Percentiles rank a stretch among this genome's conserved stretches.
phyloP scores from a whole-genome alignment of 2,329 filamentous ascomycete species.

The Daldinia eschscholtzii region DNA sequence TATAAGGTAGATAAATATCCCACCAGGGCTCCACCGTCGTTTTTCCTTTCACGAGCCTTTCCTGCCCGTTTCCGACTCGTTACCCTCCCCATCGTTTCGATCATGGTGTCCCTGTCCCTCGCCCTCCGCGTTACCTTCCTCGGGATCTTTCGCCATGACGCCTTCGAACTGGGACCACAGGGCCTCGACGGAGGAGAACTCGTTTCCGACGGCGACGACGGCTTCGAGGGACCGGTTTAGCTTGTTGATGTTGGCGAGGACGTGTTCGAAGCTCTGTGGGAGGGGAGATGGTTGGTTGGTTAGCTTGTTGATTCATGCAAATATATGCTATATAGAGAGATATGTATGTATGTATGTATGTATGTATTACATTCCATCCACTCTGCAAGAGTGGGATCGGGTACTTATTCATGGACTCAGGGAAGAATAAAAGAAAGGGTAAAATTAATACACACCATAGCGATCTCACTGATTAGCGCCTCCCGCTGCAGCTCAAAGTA shows the following conservation, averaged over 20 bases:
- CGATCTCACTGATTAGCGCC: constrained; percentile 78
- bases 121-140: constrained; percentile 41
- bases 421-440: neutral
- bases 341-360: too few species aligned
- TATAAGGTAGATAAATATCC: neutral
- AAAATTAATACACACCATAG: constrained; percentile 65
- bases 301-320: neutral
- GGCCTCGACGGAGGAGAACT: constrained; percentile 96
- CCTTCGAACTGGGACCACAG: constrained; percentile 98
- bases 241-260: constrained; percentile 95
- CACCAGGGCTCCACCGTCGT: neutral
- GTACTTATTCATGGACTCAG: too few species aligned
- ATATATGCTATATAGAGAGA: neutral
- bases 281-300: neutral
- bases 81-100: constrained; percentile 44
- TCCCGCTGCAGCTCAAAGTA: constrained; percentile 85
- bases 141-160: constrained; percentile 84
- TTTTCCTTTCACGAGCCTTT: constrained; percentile 29
- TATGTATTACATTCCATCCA: neutral
- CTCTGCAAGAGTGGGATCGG: too few species aligned
- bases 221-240: constrained; percentile 92
- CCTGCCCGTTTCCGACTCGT: constrained; percentile 3
- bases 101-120: constrained; percentile 47
- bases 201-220: constrained; percentile 93
- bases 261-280: constrained; percentile 80